phyloP scores from a whole-genome alignment of 495 filamentous ascomycete species.

The Neurospora sp. region DNA sequence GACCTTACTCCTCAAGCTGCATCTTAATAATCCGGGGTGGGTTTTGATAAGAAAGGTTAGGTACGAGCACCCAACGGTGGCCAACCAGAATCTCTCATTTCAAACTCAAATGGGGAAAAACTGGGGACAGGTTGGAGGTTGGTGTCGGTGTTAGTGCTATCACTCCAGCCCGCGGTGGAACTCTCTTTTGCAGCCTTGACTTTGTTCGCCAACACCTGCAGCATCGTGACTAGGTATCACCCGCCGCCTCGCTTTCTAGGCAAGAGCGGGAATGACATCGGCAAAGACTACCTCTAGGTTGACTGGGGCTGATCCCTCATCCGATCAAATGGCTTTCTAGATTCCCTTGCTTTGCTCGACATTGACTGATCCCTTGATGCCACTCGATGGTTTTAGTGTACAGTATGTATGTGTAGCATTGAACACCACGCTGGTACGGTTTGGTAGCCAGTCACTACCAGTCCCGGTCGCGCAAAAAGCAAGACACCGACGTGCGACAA shows the following conservation, averaged over 20 bases:
- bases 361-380: too few relatives aligned
- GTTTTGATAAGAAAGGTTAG: not conserved
- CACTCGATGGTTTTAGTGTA: too few relatives aligned
- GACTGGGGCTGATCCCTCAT: too few relatives aligned
- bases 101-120: not conserved
- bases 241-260: not conserved
- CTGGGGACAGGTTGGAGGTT: not conserved
- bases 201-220: not conserved
- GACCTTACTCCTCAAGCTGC: not conserved
- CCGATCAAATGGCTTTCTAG: too few relatives aligned
- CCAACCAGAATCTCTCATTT: not conserved
- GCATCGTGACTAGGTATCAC: not conserved
- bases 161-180: not conserved
- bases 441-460: not conserved
- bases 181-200: not conserved
- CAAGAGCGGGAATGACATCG: too few relatives aligned
- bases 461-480: not conserved
- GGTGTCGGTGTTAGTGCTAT: not conserved
- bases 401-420: too few relatives aligned
- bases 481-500: not conserved
- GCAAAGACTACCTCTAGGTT: too few relatives aligned
- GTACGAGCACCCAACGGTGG: not conserved
- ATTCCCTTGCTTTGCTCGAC: too few relatives aligned
- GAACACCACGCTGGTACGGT: too few relatives aligned
- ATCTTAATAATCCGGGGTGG: not conserved